A percentile compares a stretch with the other conserved stretches of the same genome.
phyloP scores from a whole-genome alignment of 352 stramenopile genomes.

The Achlya hypogyna region DNA sequence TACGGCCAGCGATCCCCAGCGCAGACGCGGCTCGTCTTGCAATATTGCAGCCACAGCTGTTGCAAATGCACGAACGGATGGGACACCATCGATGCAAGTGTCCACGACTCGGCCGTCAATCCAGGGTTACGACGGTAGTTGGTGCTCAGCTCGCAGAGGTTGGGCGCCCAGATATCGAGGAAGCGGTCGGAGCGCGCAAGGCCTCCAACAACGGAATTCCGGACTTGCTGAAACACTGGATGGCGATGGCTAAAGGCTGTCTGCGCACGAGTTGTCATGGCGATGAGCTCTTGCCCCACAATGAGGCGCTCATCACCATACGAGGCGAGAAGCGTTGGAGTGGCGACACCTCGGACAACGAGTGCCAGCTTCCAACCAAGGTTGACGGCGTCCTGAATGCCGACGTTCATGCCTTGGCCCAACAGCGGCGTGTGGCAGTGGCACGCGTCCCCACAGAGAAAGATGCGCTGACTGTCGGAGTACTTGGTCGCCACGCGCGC shows the following conservation, averaged over 20 bases:
- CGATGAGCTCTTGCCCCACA: slow-evolving; percentile 6
- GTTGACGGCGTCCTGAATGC: slow-evolving; percentile 17
- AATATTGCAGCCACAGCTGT: no score
- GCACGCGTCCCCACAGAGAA: not conserved
- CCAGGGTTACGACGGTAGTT: not conserved
- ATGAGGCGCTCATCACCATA: slow-evolving; percentile 3
- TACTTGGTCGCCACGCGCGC: not conserved
- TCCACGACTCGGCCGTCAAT: slow-evolving; percentile 5
- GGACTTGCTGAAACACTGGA: not conserved
- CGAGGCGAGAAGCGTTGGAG: not conserved
- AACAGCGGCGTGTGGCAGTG: slow-evolving; percentile 10
- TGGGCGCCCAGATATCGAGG: not conserved
- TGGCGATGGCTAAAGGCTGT: not conserved
- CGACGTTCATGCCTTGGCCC: slow-evolving; percentile 11
- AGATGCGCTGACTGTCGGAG: not conserved
- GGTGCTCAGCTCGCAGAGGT: not conserved
- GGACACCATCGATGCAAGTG: not conserved
- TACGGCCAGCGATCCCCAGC: slow-evolving; percentile 2
- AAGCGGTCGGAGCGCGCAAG: not conserved
- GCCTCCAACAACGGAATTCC: not conserved
- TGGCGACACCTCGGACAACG: not conserved
- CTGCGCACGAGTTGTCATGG: not conserved
- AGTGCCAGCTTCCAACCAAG: slow-evolving; percentile 10
- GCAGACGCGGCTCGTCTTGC: not conserved
- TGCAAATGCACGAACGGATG: not conserved